These are phyloP conservation scores for Tolypocladium capitatum DNA, from an alignment of 2,329 filamentous ascomycete species.

Conservation along the genomic window DNA sequence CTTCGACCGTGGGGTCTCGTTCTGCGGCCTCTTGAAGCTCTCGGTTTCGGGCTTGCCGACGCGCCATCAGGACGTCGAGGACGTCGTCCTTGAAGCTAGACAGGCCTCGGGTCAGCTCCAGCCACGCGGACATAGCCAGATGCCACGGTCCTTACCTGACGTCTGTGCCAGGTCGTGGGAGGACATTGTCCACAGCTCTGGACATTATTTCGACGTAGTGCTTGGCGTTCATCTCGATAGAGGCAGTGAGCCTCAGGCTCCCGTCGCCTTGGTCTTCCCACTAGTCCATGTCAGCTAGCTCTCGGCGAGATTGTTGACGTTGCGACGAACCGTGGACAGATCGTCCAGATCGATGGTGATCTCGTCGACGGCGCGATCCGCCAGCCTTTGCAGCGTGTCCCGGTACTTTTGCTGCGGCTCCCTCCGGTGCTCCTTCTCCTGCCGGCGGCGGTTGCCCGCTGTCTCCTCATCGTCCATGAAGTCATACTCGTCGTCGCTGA, in stretches of 20 bases:
- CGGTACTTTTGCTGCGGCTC: conserved; percentile 74
- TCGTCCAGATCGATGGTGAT: conserved; percentile 85
- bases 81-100: conserved; percentile 90
- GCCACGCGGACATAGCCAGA: no score
- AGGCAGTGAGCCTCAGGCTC: conserved; percentile 62
- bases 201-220: conserved; percentile 92
- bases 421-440: conserved; percentile 33
- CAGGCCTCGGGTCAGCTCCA: not conserved
- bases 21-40: conserved; percentile 56
- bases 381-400: conserved; percentile 72
- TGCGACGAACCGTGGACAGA: conserved; percentile 50
- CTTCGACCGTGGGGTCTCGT: conserved; percentile 49
- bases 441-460: conserved; percentile 34
- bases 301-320: not conserved
- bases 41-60: conserved; percentile 76
- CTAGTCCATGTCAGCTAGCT: conserved; percentile 13
- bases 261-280: conserved; percentile 63
- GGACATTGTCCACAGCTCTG: conserved; percentile 70
- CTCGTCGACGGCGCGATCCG: conserved; percentile 65
- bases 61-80: conserved; percentile 89
- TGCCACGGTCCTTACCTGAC: conserved; percentile 46
- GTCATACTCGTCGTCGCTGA: conserved; percentile 85
- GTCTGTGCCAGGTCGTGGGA: conserved; percentile 68
- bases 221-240: conserved; percentile 80
- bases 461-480: conserved; percentile 76